A percentile compares a stretch with the other conserved stretches of the same genome.
phyloP scores from a whole-genome alignment of 2,329 filamentous ascomycete genomes.

The Exophiala sp. region DNA sequence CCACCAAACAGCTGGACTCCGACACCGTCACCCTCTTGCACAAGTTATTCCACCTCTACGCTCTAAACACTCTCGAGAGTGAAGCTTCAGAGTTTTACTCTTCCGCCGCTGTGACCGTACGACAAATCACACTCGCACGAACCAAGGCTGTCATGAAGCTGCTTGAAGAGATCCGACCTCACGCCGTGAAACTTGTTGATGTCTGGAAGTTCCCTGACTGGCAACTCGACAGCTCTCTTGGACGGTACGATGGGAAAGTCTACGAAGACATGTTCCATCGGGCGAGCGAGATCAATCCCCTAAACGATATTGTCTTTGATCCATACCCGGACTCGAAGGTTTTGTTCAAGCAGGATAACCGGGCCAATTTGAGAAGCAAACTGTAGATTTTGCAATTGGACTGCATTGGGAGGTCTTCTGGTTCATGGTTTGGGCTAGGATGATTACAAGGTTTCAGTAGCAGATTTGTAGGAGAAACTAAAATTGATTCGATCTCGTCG shows the following conservation, averaged over 20 bases:
- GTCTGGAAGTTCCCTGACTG: slow-evolving; percentile 75
- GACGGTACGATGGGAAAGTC: slow-evolving; percentile 68
- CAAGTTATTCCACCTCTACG: slow-evolving; percentile 64
- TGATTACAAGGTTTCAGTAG: no score
- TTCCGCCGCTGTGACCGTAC: slow-evolving; percentile 64
- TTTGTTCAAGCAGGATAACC: slow-evolving; percentile 57
- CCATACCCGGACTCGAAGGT: slow-evolving; percentile 64
- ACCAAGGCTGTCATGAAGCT: slow-evolving; percentile 67
- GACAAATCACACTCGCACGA: slow-evolving; percentile 67
- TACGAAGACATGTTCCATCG: slow-evolving; percentile 74
- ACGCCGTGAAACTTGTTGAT: slow-evolving; percentile 68
- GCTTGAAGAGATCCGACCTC: slow-evolving; percentile 68
- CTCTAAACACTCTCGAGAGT: slow-evolving; percentile 64
- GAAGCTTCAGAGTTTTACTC: slow-evolving; percentile 72
- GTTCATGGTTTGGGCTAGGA: background rate
- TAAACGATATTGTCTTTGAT: slow-evolving; percentile 69
- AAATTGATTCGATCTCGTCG: background rate
- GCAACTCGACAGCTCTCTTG: slow-evolving; percentile 69
- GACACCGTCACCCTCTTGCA: slow-evolving; percentile 59
- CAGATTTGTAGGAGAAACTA: background rate
- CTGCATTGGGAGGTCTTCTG: no score
- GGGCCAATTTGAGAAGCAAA: slow-evolving; percentile 25
- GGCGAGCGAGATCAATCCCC: slow-evolving; percentile 67
- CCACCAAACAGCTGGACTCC: slow-evolving; percentile 53
- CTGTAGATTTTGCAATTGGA: slow-evolving; percentile 11